Percentiles rank a stretch among this genome's conserved stretches.
These are phyloP conservation scores for Rubia occidens DNA, from an alignment of 305 asterid genomes.

Conservation along the genomic window DNA sequence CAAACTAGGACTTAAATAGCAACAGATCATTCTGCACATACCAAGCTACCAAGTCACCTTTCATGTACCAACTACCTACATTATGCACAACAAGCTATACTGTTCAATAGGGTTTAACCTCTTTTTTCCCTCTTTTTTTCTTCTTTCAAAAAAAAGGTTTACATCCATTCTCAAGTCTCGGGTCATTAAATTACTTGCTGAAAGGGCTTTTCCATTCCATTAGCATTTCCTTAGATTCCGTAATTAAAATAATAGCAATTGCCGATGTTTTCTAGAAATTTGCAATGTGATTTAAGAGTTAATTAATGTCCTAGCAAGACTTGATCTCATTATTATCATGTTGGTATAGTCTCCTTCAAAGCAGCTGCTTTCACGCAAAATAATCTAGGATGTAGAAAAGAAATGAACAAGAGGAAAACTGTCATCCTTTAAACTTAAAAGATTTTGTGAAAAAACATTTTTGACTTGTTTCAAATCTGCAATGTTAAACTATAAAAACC, in stretches of 20 bases:
- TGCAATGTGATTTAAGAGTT: neutral
- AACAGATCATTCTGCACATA: neutral
- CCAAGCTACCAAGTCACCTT: neutral
- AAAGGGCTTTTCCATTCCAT: neutral
- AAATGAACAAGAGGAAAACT: neutral
- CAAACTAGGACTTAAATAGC: neutral
- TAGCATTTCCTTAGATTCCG: neutral
- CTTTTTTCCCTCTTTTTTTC: too few relatives aligned
- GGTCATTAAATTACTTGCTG: neutral
- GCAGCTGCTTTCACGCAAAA: neutral
- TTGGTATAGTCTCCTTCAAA: neutral
- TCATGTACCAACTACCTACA: neutral
- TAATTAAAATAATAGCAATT: neutral
- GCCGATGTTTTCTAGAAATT: neutral
- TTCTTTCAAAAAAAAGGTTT: neutral
- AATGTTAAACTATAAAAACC: neutral
- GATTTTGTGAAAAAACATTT: neutral
- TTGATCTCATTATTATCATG: neutral
- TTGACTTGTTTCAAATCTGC: neutral
- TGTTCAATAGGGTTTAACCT: neutral
- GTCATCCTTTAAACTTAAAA: neutral
- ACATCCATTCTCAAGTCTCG: neutral
- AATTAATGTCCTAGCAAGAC: neutral
- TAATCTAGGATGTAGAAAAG: neutral
- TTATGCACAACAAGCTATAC: neutral